These are phyloP conservation scores for Aspergillus udagawae DNA, from an alignment of 2,329 filamentous ascomycete species.

Conservation along the genomic window DNA sequence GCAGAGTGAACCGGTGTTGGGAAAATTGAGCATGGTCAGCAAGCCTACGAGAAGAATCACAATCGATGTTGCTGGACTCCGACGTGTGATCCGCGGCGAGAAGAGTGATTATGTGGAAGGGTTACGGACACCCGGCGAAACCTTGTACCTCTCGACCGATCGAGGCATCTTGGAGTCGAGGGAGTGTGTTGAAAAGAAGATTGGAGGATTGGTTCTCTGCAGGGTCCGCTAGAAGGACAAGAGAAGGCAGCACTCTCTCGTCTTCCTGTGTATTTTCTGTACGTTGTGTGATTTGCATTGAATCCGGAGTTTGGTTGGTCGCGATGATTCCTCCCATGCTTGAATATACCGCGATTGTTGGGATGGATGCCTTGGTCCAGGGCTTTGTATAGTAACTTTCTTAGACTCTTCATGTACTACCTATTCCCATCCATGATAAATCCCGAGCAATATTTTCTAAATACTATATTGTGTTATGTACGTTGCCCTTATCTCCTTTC, in stretches of 20 bases:
- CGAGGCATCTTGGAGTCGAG: slow-evolving; percentile 73
- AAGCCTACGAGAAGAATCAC: slow-evolving; percentile 72
- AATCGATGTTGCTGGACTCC: slow-evolving; percentile 59
- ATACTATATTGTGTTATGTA: too few species aligned
- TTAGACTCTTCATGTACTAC: slow-evolving; percentile 19
- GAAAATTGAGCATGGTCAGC: slow-evolving; percentile 61
- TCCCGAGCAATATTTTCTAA: too few species aligned
- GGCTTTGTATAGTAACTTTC: slow-evolving; percentile 35
- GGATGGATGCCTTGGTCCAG: slow-evolving; percentile 29
- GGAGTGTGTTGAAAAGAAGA: slow-evolving; percentile 74
- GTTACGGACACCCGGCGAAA: slow-evolving; percentile 72
- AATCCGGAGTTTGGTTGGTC: slow-evolving; percentile 37
- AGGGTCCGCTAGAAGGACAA: slow-evolving; percentile 46
- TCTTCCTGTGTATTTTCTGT: slow-evolving; percentile 12
- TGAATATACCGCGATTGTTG: slow-evolving; percentile 26
- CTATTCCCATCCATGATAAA: slow-evolving; percentile 7
- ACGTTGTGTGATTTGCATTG: slow-evolving; percentile 30
- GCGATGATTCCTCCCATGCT: slow-evolving; percentile 29
- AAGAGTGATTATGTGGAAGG: slow-evolving; percentile 65
- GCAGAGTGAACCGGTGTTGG: slow-evolving; percentile 74
- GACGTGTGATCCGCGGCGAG: slow-evolving; percentile 64
- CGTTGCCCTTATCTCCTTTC: too few species aligned
- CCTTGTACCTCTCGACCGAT: slow-evolving; percentile 74
- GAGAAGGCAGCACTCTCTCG: slow-evolving; percentile 8
- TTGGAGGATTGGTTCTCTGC: slow-evolving; percentile 77